Percentiles rank a stretch among this genome's conserved stretches.
Evolutionary conservation across 176 grass and related monocot genomes (phyloP).

Genomic region (Triticum turgidum): DNA sequence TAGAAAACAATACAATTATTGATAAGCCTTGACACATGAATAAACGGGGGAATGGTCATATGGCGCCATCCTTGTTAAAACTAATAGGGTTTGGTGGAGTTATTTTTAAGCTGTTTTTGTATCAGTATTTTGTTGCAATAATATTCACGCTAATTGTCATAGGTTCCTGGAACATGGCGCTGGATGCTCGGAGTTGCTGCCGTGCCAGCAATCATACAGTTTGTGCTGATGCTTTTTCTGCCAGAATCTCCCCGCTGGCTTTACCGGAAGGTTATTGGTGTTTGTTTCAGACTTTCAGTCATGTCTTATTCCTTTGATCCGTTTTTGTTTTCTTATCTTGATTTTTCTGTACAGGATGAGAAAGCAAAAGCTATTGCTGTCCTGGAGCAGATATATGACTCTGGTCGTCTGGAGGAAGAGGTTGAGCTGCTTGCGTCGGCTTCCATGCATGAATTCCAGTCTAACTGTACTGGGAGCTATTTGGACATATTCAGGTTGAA

Average conservation of each 20-base stretch:
- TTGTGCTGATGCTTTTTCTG: constrained; percentile 81
- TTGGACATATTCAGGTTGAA: constrained; percentile 80
- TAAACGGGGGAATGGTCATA: not conserved
- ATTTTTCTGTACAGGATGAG: constrained; percentile 59
- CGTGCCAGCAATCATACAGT: constrained; percentile 82
- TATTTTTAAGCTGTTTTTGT: not conserved
- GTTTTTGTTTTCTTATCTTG: not conserved
- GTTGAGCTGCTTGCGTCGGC: constrained; percentile 67
- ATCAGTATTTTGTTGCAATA: constrained; percentile 18
- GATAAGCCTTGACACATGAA: not conserved
- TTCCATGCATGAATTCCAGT: constrained; percentile 67
- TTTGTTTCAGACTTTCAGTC: constrained; percentile 6
- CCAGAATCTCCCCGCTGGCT: constrained; percentile 99
- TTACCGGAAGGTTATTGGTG: constrained; percentile 67
- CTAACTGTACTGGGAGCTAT: constrained; percentile 51
- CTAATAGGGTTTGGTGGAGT: constrained; percentile 1
- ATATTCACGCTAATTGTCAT: constrained; percentile 29
- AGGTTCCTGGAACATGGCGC: constrained; percentile 97
- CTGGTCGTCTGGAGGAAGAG: constrained; percentile 77
- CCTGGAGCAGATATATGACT: constrained; percentile 75
- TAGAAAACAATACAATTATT: not conserved
- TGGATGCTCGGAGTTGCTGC: constrained; percentile 98
- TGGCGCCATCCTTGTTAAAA: constrained; percentile 10
- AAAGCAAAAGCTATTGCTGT: constrained; percentile 79
- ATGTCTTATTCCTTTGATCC: not conserved